Evolutionary conservation across 2,329 filamentous ascomycete genomes (phyloP).

Genomic region (Trichoderma endophyticum): DNA sequence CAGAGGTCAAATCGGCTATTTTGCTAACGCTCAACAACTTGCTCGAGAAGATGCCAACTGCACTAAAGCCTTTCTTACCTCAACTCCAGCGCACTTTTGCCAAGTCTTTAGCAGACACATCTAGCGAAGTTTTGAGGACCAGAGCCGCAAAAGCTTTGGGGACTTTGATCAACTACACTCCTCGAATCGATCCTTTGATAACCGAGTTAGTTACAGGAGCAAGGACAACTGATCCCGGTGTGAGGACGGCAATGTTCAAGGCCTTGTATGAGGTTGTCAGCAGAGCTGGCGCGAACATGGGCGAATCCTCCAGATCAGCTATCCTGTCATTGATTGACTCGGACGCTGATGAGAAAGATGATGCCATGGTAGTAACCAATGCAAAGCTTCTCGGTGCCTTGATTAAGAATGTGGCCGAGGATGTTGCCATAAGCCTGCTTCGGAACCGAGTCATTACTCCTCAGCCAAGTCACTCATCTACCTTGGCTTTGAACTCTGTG

Average conservation of each 20-base stretch:
- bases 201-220: slow-evolving; percentile 90
- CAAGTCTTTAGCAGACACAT: slow-evolving; percentile 88
- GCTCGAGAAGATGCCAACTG: slow-evolving; percentile 91
- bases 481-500: slow-evolving; percentile 85
- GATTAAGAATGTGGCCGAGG: slow-evolving; percentile 76
- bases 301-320: slow-evolving; percentile 79
- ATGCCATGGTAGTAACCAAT: slow-evolving; percentile 81
- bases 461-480: slow-evolving; percentile 72
- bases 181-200: slow-evolving; percentile 91
- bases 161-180: slow-evolving; percentile 92
- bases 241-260: slow-evolving; percentile 94
- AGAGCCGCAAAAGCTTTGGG: slow-evolving; percentile 91
- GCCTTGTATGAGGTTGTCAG: slow-evolving; percentile 94
- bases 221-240: slow-evolving; percentile 79
- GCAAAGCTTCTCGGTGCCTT: slow-evolving; percentile 86
- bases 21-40: slow-evolving; percentile 91
- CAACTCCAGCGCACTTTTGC: slow-evolving; percentile 97
- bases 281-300: slow-evolving; percentile 94
- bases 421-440: slow-evolving; percentile 58
- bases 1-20: slow-evolving; percentile 94
- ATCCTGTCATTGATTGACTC: slow-evolving; percentile 86
- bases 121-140: slow-evolving; percentile 81
- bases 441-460: slow-evolving; percentile 76
- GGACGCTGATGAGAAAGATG: slow-evolving; percentile 71
- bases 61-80: slow-evolving; percentile 93